Evolutionary conservation across 2,329 filamentous ascomycete genomes (phyloP), one percentile per base, ranked within the genome.

Genomic region (Ceratocystis huliohia): DNA sequence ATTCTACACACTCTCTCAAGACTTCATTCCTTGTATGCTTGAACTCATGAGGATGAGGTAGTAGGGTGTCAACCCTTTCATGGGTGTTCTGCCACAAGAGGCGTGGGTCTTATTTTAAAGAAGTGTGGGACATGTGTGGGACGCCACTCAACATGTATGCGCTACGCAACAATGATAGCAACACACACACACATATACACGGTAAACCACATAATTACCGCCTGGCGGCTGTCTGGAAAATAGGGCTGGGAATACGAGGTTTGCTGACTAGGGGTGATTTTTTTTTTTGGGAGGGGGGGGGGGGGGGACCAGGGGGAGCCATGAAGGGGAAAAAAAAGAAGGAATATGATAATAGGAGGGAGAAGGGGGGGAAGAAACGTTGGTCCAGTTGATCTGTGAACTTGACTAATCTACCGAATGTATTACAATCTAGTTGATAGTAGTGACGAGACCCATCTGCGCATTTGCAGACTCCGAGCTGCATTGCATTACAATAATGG

Each of bases 221-320:
- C 37, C 44, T 45, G 37, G 30, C 30, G 28, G 57, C 37, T 61
- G 57, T 62, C 20, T 66, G 57, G 33, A 48, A 66, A 62, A 66
- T 57, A 63, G 65, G 65, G 65, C 65, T 66, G 65, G 65, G 57
- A 66, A 66, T 66, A 66, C 65, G 65, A 66, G 65, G 25, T 66
- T 66, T 66, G 57, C 10, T 66, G 65, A 66, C 57, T 30, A 22
- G 64, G 64, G 65, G 59, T 13, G 37, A 13, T 8, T 37, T 37
- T 41, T 41, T 41, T 41, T 13, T 33, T 7, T 0, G 33, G 46
- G 56, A 48, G 50, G 41, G 63, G 33, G 13, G n/a, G 1, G 25
- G 44, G 20, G 63, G 33, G 28, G 20, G 41, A 22, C 6, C 10
- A 41, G 7, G 30, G 41, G 63, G 33, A 15, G 28, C 15, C 45